Base-by-base conservation (phyloP, 2,329 filamentous ascomycete species). In the Verticillium nubilum region DNA sequence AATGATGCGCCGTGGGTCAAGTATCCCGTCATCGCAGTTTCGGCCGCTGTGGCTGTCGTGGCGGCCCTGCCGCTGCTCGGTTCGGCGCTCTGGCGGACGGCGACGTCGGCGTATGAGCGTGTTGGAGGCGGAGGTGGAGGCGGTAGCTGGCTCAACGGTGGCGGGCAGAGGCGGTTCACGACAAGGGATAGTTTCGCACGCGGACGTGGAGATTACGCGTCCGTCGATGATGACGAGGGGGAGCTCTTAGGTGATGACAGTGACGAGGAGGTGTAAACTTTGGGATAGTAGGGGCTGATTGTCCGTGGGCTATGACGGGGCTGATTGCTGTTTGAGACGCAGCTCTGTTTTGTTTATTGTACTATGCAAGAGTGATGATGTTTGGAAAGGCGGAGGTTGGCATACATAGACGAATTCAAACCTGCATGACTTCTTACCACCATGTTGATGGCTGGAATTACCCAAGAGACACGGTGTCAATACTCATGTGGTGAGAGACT, bases 211-310 rank as follows among this genome's bases (percentile, higher is more conserved):
- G 91, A 97, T 73, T 98, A 98, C 73, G 86, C 88, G 17, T 83
- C 89, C 68, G 92, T 97, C 57, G 92, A 96, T 68, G 90, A 95
- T 56, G 95, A 98, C 70, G 95, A 98, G 72, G 94, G 94, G 55
- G 94, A 98, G 78, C 78, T 99, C 66, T 77, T 99, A 35, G 95
- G 95, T 1, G 94, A 97, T 66, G 93, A 96, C 61, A 92, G 92
- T 66, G 94, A 97, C 65, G 92, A 97, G 69, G 94, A 97, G 62
- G 90, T 88, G 42, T 78, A 64, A 58, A n/a, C n/a, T n/a, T n/a
- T n/a, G n/a, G n/a, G n/a, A n/a, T n/a, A n/a, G n/a, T n/a, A n/a
- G n/a, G n/a, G 6, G 10, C 3, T 17, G 9, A 10, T 3, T 10
- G n/a, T 19, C n/a, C 23, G 15, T 15, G 33, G 15, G 33, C n/a